Evolutionary conservation across 2,329 filamentous ascomycete species (phyloP).

Genomic region (Diplodia mutila): DNA sequence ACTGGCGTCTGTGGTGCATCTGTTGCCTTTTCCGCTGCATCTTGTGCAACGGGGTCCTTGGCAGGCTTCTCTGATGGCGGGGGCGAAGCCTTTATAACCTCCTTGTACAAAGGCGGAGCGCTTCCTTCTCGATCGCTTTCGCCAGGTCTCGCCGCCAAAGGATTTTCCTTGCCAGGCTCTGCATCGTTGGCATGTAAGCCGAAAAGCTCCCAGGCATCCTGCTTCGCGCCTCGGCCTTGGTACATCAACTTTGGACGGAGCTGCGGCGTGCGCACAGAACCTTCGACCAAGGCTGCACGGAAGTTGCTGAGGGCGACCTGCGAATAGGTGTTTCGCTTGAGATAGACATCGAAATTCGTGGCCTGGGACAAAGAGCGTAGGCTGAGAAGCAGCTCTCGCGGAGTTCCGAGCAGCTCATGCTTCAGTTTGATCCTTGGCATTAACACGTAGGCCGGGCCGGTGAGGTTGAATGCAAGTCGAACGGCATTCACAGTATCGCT

Average conservation of each 20-base stretch:
- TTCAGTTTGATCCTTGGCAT: conserved; percentile 17
- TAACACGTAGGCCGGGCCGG: background rate
- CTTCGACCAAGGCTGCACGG: background rate
- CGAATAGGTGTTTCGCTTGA: conserved; percentile 13
- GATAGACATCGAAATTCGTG: background rate
- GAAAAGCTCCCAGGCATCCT: conserved; percentile 13
- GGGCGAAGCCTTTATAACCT: background rate
- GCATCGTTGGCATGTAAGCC: background rate
- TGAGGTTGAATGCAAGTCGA: background rate
- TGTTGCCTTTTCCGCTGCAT: background rate
- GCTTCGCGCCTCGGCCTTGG: conserved; percentile 12
- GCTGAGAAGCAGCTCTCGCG: background rate
- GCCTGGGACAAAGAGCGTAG: background rate
- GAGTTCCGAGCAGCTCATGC: background rate
- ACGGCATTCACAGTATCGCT: background rate
- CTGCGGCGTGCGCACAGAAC: background rate
- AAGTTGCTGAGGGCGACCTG: background rate
- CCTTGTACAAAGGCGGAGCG: conserved; percentile 7
- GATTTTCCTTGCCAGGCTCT: background rate
- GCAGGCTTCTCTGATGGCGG: background rate
- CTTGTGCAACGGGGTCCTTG: background rate
- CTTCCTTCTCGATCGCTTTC: background rate
- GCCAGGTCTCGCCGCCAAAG: background rate
- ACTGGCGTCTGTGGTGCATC: background rate
- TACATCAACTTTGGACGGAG: conserved; percentile 6